Evolutionary conservation across 768 basidiomycete genomes (phyloP), one percentile per base, ranked within the genome.

Genomic region (Panaeolus cyanescens): DNA sequence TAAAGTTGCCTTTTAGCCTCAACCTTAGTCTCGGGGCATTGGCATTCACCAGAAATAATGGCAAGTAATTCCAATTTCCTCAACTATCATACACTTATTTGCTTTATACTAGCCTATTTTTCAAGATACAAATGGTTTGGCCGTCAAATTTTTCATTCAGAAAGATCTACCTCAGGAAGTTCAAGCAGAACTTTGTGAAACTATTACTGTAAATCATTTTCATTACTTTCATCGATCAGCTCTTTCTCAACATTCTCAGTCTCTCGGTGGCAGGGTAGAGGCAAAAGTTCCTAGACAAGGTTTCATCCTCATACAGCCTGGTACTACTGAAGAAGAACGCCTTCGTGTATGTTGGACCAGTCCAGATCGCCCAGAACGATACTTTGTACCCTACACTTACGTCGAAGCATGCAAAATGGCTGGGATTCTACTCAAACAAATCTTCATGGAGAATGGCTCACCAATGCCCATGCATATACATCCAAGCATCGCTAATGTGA

Each of bases 341-440:
- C 86, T 93, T 40, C 84, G 87, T 39, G 75, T 85, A 31, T 92
- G 91, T 65, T 93, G 92, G 91, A 80, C 79, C 25, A 85, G 80
- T 59, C 56, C 75, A 1, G 90, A 92, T 64, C 78, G 91, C 59
- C 91, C 92, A 6, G 88, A 91, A 30, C 78, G 92, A 59, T 82
- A 85, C 70, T 90, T 93, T 63, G 91, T 93, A 42, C 91, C 91
- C 7, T 89, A 88, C 71, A 90, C 90, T 55, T 93, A 86, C 69
- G 85, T 93, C 15, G 90, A 92, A 34, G 89, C 91, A n/a, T 93
- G 92, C 76, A 91, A 90, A 72, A 83, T 89, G n/a, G 84, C 85
- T 0, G 87, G 88, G 12, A 86, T 85, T 81, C 72, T 91, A 13
- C 68, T 93, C 57, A 89, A 84, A 72, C 91, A 92, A 68, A 89